A percentile compares a stretch with the other conserved stretches of the same genome.
These are phyloP conservation scores for Ophiostoma quercus DNA, from an alignment of 2,329 filamentous ascomycete species.

Conservation along the genomic window DNA sequence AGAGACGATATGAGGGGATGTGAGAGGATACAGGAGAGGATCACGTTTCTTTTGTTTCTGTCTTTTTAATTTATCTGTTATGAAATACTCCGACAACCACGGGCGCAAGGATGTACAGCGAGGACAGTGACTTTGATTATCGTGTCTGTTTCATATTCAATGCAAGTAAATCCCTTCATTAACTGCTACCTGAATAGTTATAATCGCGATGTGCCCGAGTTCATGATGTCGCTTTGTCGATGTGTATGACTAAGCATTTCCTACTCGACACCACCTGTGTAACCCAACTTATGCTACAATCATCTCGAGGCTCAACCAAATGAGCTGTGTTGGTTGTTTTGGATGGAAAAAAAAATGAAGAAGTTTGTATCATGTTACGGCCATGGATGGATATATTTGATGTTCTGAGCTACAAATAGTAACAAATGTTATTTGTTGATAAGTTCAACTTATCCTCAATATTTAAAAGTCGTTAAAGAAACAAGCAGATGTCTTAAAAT, in stretches of 20 bases:
- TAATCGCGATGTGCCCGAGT: neutral
- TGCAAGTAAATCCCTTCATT: neutral
- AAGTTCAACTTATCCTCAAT: neutral
- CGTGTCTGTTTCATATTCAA: neutral
- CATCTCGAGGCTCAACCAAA: no score
- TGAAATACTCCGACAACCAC: conserved; percentile 17
- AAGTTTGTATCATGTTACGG: no score
- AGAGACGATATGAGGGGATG: neutral
- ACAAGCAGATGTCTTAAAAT: neutral
- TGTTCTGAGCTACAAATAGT: no score
- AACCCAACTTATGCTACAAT: no score
- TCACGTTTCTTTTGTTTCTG: neutral
- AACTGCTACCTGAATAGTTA: neutral
- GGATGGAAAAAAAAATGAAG: no score
- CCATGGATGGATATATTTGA: no score
- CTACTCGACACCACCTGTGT: no score
- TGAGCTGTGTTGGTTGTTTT: no score
- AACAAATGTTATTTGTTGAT: neutral
- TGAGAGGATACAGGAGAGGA: neutral
- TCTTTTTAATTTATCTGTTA: conserved; percentile 15
- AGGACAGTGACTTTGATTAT: conserved; percentile 12
- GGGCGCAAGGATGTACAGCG: neutral
- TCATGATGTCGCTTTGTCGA: neutral
- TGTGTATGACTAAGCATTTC: neutral
- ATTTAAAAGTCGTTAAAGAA: no score